Evolutionary conservation across 2,329 filamentous ascomycete genomes (phyloP).

Genomic region (Hypomyces perniciosus): DNA sequence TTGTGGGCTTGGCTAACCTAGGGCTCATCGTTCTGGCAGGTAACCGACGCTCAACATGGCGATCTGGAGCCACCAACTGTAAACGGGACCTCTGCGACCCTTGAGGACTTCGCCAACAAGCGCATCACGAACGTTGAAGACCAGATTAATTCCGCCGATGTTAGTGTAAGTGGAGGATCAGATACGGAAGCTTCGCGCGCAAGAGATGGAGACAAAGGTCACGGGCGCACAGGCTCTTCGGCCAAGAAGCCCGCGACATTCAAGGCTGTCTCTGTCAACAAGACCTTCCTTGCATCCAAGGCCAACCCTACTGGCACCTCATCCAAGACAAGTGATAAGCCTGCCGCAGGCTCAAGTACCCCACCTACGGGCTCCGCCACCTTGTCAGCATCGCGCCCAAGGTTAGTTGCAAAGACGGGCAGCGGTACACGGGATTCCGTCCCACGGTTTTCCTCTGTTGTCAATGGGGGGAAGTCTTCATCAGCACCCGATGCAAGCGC

Average conservation of each 20-base stretch:
- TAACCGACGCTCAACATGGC: conserved; percentile 42
- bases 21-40: conserved; percentile 11
- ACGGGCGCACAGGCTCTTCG: conserved; percentile 52
- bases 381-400: conserved; percentile 54
- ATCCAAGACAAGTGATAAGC: conserved; percentile 48
- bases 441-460: conserved; percentile 33
- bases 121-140: conserved; percentile 54
- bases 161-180: conserved; percentile 67
- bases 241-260: conserved; percentile 73
- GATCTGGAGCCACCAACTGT: conserved; percentile 36
- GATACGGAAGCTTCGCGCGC: conserved; percentile 66
- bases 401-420: conserved; percentile 70
- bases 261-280: conserved; percentile 81
- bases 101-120: conserved; percentile 51
- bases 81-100: conserved; percentile 42
- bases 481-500: conserved; percentile 63
- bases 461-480: conserved; percentile 54
- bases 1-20: conserved; percentile 21
- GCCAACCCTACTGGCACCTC: conserved; percentile 37
- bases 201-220: conserved; percentile 52
- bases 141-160: conserved; percentile 55
- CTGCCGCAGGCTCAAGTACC: conserved; percentile 39
- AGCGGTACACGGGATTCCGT: conserved; percentile 51
- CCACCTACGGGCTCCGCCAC: conserved; percentile 41
- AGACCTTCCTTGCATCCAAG: conserved; percentile 75